Evolutionary conservation across 768 basidiomycete genomes (phyloP).

Genomic region (Clathrus columnatus): DNA sequence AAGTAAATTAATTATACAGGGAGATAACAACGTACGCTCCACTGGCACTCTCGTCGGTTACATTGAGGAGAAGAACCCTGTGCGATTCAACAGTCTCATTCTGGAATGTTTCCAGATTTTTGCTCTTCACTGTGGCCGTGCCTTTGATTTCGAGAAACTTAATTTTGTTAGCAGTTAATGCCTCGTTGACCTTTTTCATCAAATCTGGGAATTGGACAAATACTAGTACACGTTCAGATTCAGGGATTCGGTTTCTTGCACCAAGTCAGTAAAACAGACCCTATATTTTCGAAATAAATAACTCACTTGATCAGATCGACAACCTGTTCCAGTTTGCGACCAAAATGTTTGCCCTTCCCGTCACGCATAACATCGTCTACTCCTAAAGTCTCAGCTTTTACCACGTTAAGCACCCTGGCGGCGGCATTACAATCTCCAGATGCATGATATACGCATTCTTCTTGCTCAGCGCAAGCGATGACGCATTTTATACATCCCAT

Average conservation of each 20-base stretch:
- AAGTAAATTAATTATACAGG: background rate
- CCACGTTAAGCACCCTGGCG: constrained; percentile 73
- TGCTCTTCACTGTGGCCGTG: constrained; percentile 65
- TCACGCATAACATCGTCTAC: constrained; percentile 70
- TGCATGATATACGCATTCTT: constrained; percentile 71
- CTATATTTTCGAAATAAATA: constrained; percentile 15
- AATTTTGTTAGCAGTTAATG: constrained; percentile 63
- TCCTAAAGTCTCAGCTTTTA: constrained; percentile 70
- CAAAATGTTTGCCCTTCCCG: constrained; percentile 67
- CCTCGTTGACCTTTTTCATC: constrained; percentile 83
- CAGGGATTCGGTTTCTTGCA: constrained; percentile 54
- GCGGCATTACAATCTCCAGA: constrained; percentile 69
- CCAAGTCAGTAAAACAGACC: background rate
- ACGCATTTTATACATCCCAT: constrained; percentile 76
- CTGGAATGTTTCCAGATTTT: constrained; percentile 81
- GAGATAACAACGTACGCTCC: constrained; percentile 38
- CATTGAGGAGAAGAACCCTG: constrained; percentile 77
- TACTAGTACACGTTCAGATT: constrained; percentile 75
- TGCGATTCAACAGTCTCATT: constrained; percentile 51
- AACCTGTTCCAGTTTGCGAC: constrained; percentile 73
- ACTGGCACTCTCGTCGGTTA: constrained; percentile 93
- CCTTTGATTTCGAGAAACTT: constrained; percentile 77
- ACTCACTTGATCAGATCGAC: constrained; percentile 66
- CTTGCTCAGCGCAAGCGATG: constrained; percentile 56
- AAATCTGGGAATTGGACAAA: constrained; percentile 97